A percentile compares a stretch with the other conserved stretches of the same genome.
Conservation (phyloP, 345 rosid species). For the Salix arbutifolia region DNA sequence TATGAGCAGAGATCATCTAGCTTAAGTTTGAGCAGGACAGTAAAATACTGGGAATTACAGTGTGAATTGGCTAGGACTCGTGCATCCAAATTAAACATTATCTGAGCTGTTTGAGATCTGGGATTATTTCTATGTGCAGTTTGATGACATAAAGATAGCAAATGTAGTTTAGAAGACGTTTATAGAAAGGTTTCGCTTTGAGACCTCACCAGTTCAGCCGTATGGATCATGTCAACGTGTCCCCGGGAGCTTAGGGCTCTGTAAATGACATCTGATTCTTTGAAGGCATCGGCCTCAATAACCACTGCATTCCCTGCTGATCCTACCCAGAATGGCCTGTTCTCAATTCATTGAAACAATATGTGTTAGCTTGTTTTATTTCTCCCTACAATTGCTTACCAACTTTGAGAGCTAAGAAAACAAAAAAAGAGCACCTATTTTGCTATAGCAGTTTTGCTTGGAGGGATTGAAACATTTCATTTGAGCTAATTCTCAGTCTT, state of each 20-base stretch:
- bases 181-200: background rate
- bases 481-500: background rate
- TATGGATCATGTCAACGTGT: slow-evolving; percentile 74
- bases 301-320: slow-evolving; percentile 69
- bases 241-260: slow-evolving; percentile 71
- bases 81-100: background rate
- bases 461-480: background rate
- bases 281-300: slow-evolving; percentile 95
- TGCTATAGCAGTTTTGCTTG: background rate
- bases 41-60: background rate
- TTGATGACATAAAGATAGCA: background rate
- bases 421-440: background rate
- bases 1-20: background rate
- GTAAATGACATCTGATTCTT: slow-evolving; percentile 84
- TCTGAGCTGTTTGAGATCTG: background rate
- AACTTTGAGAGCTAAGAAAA: background rate
- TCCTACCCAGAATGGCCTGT: slow-evolving; percentile 81
- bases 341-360: slow-evolving; percentile 1
- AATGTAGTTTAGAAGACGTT: background rate
- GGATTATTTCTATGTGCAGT: background rate
- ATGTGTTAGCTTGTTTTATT: background rate
- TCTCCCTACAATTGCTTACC: background rate
- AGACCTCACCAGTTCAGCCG: slow-evolving; percentile 66
- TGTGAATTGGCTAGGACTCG: background rate
- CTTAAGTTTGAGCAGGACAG: background rate